These are phyloP conservation scores for Cladophialophora chaetospira DNA, from an alignment of 2,329 filamentous ascomycete genomes.

Conservation along the genomic window DNA sequence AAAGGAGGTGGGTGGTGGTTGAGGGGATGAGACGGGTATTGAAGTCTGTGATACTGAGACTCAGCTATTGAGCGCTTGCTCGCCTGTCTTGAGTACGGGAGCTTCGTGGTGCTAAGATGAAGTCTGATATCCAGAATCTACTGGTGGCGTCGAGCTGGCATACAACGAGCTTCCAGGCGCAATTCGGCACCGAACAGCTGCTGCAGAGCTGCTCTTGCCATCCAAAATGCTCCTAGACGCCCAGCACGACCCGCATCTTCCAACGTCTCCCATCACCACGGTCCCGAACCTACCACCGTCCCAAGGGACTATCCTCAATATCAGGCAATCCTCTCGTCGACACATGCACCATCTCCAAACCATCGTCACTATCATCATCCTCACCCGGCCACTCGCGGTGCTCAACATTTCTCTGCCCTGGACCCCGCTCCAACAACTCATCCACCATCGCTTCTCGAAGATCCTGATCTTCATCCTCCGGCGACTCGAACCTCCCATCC, in stretches of 20 bases:
- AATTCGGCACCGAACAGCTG: no score
- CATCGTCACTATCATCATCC: neutral
- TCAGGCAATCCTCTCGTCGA: neutral
- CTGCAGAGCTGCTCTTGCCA: no score
- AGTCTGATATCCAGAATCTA: no score
- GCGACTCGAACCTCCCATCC: no score
- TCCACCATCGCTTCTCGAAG: conserved; percentile 6
- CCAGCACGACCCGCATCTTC: no score
- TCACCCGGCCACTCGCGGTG: neutral
- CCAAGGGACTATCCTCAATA: neutral
- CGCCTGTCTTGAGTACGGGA: neutral
- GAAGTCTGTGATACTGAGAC: neutral
- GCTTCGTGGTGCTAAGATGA: no score
- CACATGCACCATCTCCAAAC: neutral
- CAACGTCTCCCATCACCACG: no score
- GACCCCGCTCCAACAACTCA: neutral
- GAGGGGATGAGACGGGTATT: neutral
- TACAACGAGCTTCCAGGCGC: neutral
- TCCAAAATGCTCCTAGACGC: no score
- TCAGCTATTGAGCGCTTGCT: neutral
- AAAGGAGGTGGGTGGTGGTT: conserved; percentile 17
- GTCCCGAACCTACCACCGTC: neutral
- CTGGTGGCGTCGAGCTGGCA: no score
- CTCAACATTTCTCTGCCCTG: neutral
- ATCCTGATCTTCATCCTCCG: no score